Conservation (phyloP, 495 filamentous ascomycete species). For the Neurospora terricola region DNA sequence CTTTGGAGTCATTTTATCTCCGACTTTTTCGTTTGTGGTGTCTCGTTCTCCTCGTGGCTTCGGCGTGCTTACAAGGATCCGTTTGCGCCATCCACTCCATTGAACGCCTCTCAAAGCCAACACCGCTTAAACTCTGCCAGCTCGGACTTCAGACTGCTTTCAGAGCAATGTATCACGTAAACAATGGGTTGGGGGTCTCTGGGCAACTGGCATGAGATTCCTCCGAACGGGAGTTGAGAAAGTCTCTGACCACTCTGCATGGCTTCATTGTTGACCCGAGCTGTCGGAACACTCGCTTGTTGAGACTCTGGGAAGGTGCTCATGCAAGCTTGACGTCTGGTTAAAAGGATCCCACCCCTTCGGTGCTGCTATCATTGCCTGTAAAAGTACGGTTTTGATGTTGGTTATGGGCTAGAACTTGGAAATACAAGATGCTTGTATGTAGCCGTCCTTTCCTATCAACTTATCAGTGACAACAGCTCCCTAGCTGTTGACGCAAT, state of each 20-base stretch:
- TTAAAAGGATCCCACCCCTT: no score
- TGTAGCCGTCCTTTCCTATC: no score
- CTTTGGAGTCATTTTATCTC: not conserved
- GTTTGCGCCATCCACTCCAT: constrained; percentile 12
- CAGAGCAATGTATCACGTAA: not conserved
- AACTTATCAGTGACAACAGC: no score
- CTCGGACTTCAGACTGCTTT: not conserved
- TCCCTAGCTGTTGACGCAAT: no score
- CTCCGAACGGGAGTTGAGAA: not conserved
- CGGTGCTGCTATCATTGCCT: no score
- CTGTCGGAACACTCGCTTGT: not conserved
- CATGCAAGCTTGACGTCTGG: no score
- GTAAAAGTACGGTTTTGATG: no score
- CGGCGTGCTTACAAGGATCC: constrained; percentile 17
- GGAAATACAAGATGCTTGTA: no score
- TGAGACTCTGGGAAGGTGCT: no score
- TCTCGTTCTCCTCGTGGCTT: not conserved
- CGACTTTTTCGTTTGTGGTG: not conserved
- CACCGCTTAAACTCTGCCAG: not conserved
- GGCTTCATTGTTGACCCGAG: no score
- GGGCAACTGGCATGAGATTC: not conserved
- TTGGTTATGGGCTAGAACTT: no score
- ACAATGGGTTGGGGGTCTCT: not conserved
- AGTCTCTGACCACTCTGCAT: not conserved
- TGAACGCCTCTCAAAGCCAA: not conserved